Evolutionary conservation across 2,329 filamentous ascomycete genomes (phyloP).

Genomic region (Ophiocordyceps robertsii): DNA sequence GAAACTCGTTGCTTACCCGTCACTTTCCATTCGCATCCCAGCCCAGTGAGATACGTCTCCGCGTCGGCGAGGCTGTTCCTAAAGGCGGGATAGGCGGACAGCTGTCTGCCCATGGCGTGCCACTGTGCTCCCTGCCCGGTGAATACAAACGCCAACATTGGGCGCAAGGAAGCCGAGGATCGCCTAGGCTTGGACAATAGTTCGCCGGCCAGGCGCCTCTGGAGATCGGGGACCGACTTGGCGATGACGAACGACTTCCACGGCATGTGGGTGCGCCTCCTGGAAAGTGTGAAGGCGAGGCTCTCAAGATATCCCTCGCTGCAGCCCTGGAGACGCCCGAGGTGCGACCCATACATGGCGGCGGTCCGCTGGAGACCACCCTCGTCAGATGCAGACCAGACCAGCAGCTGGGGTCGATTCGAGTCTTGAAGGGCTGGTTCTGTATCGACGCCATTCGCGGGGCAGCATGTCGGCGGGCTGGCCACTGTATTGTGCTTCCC

Average conservation of each 20-base stretch:
- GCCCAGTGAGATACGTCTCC: neutral
- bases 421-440: too few relatives aligned
- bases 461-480: neutral
- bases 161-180: neutral
- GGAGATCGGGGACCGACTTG: neutral
- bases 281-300: too few relatives aligned
- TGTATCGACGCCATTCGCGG: too few relatives aligned
- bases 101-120: conserved; percentile 10
- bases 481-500: neutral
- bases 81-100: conserved; percentile 1
- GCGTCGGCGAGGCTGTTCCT: neutral
- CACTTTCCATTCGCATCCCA: neutral
- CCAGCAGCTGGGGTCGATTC: too few relatives aligned
- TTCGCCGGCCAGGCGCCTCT: neutral
- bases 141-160: conserved; percentile 10
- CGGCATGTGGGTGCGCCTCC: too few relatives aligned
- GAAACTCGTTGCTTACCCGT: too few relatives aligned
- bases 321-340: too few relatives aligned
- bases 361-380: too few relatives aligned
- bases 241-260: too few relatives aligned
- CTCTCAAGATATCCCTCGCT: too few relatives aligned
- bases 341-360: too few relatives aligned
- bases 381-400: too few relatives aligned
- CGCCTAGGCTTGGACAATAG: neutral
- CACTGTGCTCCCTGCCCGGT: conserved; percentile 14